Conservation (phyloP, 306 rosid species). For the Cotoneaster glaucophyllus region DNA sequence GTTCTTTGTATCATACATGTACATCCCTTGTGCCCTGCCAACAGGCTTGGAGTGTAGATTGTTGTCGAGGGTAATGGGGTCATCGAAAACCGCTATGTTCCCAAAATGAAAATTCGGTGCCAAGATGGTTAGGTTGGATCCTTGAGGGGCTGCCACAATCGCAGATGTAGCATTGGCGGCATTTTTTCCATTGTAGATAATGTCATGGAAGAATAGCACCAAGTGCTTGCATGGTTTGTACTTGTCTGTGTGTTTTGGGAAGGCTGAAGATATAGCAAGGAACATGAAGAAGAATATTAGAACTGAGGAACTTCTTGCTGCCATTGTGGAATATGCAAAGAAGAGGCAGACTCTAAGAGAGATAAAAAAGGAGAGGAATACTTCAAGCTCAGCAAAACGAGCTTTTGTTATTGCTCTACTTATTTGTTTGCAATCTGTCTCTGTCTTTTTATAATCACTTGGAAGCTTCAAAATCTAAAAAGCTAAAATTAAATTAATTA, state of each 20-base stretch:
- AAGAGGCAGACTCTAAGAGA: not conserved
- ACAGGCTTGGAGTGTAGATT: slow-evolving; percentile 59
- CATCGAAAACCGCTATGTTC: slow-evolving; percentile 47
- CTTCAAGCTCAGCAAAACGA: not conserved
- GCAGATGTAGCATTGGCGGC: slow-evolving; percentile 63
- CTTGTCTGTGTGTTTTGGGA: slow-evolving; percentile 17
- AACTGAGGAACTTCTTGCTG: slow-evolving; percentile 8
- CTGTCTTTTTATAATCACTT: not conserved
- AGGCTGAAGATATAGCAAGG: slow-evolving; percentile 28
- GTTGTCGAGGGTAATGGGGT: slow-evolving; percentile 68
- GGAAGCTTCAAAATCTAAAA: not conserved
- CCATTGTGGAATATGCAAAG: slow-evolving; percentile 20
- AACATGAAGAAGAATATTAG: slow-evolving; percentile 12
- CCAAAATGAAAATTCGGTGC: slow-evolving; percentile 52
- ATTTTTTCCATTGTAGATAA: slow-evolving; percentile 58
- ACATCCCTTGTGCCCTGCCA: slow-evolving; percentile 78
- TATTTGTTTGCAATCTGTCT: not conserved
- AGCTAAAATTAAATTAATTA: not conserved
- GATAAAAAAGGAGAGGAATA: not conserved
- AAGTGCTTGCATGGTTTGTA: slow-evolving; percentile 52
- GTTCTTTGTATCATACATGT: slow-evolving; percentile 54
- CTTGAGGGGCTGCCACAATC: slow-evolving; percentile 62
- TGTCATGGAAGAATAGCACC: slow-evolving; percentile 57
- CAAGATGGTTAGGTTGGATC: slow-evolving; percentile 49
- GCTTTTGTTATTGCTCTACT: not conserved